phyloP scores from a whole-genome alignment of 78 protist species.

The Tieghemostelium lacteum region DNA sequence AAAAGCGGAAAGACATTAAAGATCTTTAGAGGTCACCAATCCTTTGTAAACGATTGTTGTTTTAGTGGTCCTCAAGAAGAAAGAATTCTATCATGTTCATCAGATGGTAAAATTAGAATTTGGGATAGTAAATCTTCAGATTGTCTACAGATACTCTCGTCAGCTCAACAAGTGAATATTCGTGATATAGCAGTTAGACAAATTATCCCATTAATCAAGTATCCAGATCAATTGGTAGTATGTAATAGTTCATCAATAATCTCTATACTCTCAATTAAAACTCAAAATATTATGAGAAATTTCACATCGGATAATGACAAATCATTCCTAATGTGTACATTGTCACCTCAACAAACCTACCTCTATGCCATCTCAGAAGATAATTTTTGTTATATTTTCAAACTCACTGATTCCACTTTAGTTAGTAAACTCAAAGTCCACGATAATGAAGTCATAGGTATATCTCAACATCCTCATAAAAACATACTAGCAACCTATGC shows the following conservation, averaged over 20 bases:
- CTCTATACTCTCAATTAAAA: slow-evolving; percentile 32
- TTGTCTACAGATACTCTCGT: slow-evolving; percentile 68
- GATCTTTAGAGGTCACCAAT: slow-evolving; percentile 89
- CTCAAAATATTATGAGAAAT: slow-evolving; percentile 4
- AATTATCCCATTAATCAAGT: slow-evolving; percentile 1
- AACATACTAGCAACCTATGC: slow-evolving; percentile 80
- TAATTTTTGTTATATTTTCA: slow-evolving; percentile 67
- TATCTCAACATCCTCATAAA: slow-evolving; percentile 80
- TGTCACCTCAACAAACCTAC: slow-evolving; percentile 83
- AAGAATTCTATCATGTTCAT: slow-evolving; percentile 55
- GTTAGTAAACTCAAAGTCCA: slow-evolving; percentile 13
- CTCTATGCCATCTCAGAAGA: slow-evolving; percentile 83
- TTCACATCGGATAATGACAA: slow-evolving; percentile 14
- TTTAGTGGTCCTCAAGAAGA: slow-evolving; percentile 39
- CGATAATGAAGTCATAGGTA: slow-evolving; percentile 64
- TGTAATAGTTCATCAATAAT: slow-evolving; percentile 71
- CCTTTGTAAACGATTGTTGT: slow-evolving; percentile 80
- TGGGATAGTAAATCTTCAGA: slow-evolving; percentile 89
- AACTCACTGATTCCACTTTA: slow-evolving; percentile 23
- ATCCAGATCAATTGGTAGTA: slow-evolving; percentile 74
- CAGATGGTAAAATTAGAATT: slow-evolving; percentile 86
- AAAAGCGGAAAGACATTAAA: slow-evolving; percentile 88
- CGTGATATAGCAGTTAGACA: slow-evolving; percentile 52
- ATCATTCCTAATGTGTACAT: slow-evolving; percentile 52
- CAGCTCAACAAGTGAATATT: slow-evolving; percentile 5